These are phyloP conservation scores for Usnea hakonensis DNA, from an alignment of 495 filamentous ascomycete species.

Conservation along the genomic window DNA sequence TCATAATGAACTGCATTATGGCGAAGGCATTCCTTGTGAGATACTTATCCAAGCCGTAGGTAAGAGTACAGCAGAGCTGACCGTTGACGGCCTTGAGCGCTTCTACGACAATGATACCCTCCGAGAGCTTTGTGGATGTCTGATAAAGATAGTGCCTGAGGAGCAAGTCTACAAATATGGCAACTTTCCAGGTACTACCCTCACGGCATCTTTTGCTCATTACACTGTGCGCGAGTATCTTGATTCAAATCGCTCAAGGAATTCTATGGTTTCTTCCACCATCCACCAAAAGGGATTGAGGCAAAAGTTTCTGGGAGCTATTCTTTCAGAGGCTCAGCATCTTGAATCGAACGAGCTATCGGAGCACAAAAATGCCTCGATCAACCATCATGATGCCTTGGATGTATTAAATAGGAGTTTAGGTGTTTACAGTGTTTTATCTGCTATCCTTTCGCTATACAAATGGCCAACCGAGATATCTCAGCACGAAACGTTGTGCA, in stretches of 20 bases:
- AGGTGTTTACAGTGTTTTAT: not conserved
- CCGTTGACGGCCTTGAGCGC: conserved; percentile 19
- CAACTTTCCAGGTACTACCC: not conserved
- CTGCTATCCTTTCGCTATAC: not conserved
- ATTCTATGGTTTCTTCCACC: not conserved
- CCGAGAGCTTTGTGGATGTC: conserved; percentile 27
- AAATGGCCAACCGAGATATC: not conserved
- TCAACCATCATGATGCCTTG: not conserved
- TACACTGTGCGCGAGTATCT: conserved; percentile 33
- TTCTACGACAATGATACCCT: conserved; percentile 20
- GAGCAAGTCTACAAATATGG: not conserved
- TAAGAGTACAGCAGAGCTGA: conserved; percentile 20
- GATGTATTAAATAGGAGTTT: not conserved
- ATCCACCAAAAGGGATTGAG: not conserved
- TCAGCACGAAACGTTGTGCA: not conserved
- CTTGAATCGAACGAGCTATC: not conserved
- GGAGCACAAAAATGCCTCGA: not conserved
- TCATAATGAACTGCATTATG: not conserved
- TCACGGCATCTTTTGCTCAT: conserved; percentile 23
- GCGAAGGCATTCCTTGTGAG: conserved; percentile 2
- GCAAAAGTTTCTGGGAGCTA: not conserved
- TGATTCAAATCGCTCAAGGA: conserved; percentile 13
- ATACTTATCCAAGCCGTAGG: conserved; percentile 22
- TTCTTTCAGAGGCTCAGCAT: conserved; percentile 3
- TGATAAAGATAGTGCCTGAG: conserved; percentile 12